Base-by-base conservation (phyloP, 129 eudicot genomes). In the Solidago caesia region DNA sequence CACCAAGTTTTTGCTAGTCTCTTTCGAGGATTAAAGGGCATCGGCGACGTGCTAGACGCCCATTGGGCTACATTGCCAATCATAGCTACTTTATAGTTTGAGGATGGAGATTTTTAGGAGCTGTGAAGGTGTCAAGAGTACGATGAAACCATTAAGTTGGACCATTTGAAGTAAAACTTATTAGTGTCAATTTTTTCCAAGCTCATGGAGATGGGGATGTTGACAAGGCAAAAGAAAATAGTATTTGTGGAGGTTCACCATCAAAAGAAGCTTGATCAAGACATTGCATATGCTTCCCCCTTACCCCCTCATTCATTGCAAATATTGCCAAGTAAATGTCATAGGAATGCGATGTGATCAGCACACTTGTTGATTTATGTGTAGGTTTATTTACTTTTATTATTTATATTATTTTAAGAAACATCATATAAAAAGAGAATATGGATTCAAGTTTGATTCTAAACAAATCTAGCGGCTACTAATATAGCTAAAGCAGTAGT, bases 151-250 rank as follows among this genome's bases (percentile, higher is more conserved):
- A 64, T 65, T 7, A 72, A 72, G 53, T 64, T 66, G 78, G 78
- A 64, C 53, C 82, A 72, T 72, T 33, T 55, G 49, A 44, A 78
- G 72, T 64, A 53, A 78, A 71, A 44, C 26, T 15, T 2, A 61
- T 15, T 2, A 61, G n/a, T 51, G 70, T 63, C 84, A 70, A 43
- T 41, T 53, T 76, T 58, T 56, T 59, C 51, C 71, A 56, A 72
- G 43, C 73, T 82, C 49, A 77, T 75, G 53, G 79, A 62, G 70
- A 63, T 70, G 77, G 78, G 71, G 88, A 86, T 83, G 84, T 72
- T 75, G 91, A 87, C 88, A 76, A 61, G 39, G 71, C 72, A 68
- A 75, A 72, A 49, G 77, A 62, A 21, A 70, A 75, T 64, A 45
- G 47, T 44, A 47, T 64, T 76, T 59, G 41, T 75, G 73, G 62